Percentiles rank a stretch among this genome's conserved stretches.
phyloP scores from a whole-genome alignment of 306 rosid genomes.

The Dryas drummondii region DNA sequence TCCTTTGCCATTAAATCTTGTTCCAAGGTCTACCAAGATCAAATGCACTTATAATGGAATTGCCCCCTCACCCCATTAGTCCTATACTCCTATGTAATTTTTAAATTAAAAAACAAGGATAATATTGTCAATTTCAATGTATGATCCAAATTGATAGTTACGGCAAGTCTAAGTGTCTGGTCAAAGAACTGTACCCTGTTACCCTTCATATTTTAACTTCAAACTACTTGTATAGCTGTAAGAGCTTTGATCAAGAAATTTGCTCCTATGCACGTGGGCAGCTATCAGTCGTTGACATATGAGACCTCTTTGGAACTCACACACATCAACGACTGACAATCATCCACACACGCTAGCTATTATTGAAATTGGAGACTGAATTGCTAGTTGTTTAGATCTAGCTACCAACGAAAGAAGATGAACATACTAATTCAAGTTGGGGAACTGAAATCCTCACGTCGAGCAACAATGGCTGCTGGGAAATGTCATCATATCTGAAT shows the following conservation, averaged over 20 bases:
- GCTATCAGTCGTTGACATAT: background rate
- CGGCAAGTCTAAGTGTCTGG: background rate
- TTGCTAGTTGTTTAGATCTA: background rate
- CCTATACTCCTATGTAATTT: background rate
- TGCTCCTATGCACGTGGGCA: no score
- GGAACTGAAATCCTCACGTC: constrained; percentile 30
- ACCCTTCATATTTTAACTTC: background rate
- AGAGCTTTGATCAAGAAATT: background rate
- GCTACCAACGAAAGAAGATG: background rate
- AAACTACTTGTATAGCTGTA: background rate
- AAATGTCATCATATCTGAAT: constrained; percentile 10
- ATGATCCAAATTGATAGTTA: background rate
- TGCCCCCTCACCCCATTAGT: background rate
- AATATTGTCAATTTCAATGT: background rate
- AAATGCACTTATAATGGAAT: background rate
- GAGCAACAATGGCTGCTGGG: constrained; percentile 39
- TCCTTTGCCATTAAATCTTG: no score
- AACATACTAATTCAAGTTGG: constrained; percentile 32
- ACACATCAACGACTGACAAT: background rate
- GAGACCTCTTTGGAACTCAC: background rate
- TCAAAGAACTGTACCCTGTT: background rate
- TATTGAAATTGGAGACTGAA: background rate
- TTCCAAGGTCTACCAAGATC: background rate
- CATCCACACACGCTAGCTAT: no score
- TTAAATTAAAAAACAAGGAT: background rate